Conservation (phyloP, 2,329 filamentous ascomycete species). For the Fusarium sp. region DNA sequence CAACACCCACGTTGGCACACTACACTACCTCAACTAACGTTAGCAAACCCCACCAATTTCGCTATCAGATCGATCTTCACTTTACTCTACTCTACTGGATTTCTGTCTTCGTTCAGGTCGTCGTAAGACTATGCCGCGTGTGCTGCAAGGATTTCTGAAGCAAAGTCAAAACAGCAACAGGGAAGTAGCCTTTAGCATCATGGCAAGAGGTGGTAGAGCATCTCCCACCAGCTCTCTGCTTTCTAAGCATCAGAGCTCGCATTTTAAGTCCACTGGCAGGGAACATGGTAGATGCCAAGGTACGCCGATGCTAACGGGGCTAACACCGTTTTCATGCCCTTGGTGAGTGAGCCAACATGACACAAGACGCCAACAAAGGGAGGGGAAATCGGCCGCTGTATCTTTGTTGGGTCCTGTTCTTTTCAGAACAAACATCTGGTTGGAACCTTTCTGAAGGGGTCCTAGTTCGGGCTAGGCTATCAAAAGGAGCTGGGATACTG, state of each 20-base stretch:
- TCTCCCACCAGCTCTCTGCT: neutral
- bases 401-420: constrained; percentile 1
- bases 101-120: neutral
- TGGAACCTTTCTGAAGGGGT: neutral
- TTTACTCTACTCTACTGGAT: neutral
- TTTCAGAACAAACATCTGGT: neutral
- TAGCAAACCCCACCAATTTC: constrained; percentile 19
- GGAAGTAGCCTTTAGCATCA: neutral
- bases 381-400: neutral
- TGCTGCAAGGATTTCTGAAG: neutral
- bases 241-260: neutral
- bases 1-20: constrained; percentile 2
- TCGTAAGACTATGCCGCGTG: neutral
- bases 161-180: neutral
- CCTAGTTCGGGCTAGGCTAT: neutral
- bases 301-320: constrained; percentile 8
- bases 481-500: neutral
- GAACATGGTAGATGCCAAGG: constrained; percentile 31
- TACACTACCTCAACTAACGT: neutral
- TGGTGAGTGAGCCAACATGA: constrained; percentile 11
- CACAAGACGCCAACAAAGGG: constrained; percentile 6
- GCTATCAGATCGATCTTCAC: constrained; percentile 15
- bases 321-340: constrained; percentile 15
- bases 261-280: constrained; percentile 11
- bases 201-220: neutral